Percentiles rank a stretch among this genome's conserved stretches.
Conservation (phyloP, 2,329 filamentous ascomycete species). For the Colletotrichum phormii region DNA sequence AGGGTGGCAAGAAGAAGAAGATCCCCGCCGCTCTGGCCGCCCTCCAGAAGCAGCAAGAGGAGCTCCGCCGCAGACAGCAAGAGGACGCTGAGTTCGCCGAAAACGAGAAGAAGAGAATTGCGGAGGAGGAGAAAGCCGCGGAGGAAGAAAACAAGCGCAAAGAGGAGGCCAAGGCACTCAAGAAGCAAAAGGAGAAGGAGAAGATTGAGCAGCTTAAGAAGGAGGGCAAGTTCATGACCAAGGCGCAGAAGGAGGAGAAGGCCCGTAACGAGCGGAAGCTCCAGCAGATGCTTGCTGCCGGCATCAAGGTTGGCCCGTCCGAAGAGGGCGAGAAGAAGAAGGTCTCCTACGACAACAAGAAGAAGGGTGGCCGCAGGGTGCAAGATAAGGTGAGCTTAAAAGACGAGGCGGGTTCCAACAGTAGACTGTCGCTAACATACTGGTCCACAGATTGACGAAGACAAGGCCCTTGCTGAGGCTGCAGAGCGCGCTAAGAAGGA, state of each 20-base stretch:
- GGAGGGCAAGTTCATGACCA: constrained; percentile 87
- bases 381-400: constrained; percentile 64
- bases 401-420: not conserved
- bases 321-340: constrained; percentile 78
- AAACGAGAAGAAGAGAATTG: constrained; percentile 73
- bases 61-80: constrained; percentile 73
- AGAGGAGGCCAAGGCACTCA: constrained; percentile 79
- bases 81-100: constrained; percentile 68
- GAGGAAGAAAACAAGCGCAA: constrained; percentile 76
- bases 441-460: constrained; percentile 73
- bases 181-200: constrained; percentile 89
- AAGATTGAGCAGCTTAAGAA: constrained; percentile 89
- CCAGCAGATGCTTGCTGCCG: constrained; percentile 86
- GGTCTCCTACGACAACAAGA: constrained; percentile 80
- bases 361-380: constrained; percentile 67
- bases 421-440: not conserved
- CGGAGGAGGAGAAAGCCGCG: constrained; percentile 71
- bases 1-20: constrained; percentile 87
- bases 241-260: constrained; percentile 87
- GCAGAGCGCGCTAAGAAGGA: constrained; percentile 77
- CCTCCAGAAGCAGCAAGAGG: constrained; percentile 87
- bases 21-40: constrained; percentile 78
- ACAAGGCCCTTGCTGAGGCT: constrained; percentile 81
- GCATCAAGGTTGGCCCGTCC: constrained; percentile 76
- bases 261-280: constrained; percentile 82